Percentiles rank a stretch among this genome's conserved stretches.
These are phyloP conservation scores for Pseudogymnoascus verrucosus DNA, from an alignment of 2,329 filamentous ascomycete genomes.

Conservation along the genomic window DNA sequence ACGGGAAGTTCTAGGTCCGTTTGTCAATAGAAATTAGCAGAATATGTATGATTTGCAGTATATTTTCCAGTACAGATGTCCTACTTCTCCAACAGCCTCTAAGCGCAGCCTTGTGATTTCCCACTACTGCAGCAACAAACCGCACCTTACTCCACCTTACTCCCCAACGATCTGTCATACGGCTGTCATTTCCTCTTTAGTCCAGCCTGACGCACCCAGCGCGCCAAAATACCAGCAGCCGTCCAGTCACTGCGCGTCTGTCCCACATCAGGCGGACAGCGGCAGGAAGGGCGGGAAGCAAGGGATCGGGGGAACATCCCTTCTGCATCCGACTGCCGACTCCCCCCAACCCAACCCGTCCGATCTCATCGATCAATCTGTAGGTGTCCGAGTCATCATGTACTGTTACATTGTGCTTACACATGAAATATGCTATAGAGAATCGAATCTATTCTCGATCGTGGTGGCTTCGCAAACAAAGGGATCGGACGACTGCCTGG, in stretches of 20 bases:
- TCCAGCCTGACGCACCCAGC: background rate
- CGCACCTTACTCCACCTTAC: background rate
- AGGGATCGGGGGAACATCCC: background rate
- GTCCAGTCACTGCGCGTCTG: background rate
- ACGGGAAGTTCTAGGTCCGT: background rate
- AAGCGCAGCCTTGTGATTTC: background rate
- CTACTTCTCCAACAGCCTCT: background rate
- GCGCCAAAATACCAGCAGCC: background rate
- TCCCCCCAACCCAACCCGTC: background rate
- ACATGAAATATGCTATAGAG: background rate
- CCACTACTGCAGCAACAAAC: background rate
- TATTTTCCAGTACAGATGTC: background rate
- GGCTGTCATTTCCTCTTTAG: background rate
- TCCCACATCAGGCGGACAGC: constrained; percentile 1
- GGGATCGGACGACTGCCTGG: background rate
- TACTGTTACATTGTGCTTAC: background rate
- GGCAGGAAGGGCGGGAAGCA: background rate
- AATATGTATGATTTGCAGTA: background rate
- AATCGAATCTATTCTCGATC: background rate
- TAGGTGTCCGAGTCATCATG: background rate
- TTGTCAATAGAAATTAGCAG: background rate
- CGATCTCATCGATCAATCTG: constrained; percentile 3
- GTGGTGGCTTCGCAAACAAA: background rate
- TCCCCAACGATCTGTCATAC: background rate
- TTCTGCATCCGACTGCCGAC: background rate